phyloP scores from a whole-genome alignment of 495 filamentous ascomycete genomes.

The Hypoxylon fuscum region DNA sequence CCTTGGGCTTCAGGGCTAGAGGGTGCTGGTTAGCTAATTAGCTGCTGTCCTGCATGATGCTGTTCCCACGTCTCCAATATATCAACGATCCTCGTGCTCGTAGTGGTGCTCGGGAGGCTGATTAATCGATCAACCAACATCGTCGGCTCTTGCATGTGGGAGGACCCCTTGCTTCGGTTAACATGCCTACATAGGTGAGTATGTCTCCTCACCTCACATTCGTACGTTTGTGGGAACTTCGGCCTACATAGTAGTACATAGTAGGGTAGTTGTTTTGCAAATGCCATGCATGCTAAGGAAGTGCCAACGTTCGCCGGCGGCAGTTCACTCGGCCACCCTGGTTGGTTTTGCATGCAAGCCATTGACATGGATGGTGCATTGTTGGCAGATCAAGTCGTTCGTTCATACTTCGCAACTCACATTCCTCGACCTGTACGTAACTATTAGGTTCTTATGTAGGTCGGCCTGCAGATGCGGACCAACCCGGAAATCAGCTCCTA shows the following conservation, averaged over 20 bases:
- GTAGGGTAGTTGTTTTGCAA: no score
- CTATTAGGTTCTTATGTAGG: no score
- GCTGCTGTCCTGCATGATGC: not conserved
- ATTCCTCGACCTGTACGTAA: conserved; percentile 11
- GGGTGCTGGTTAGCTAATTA: not conserved
- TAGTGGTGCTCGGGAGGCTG: not conserved
- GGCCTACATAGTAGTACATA: no score
- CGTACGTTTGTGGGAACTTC: no score
- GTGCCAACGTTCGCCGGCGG: not conserved
- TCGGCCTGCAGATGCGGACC: no score
- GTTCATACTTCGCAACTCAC: not conserved
- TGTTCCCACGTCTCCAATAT: not conserved
- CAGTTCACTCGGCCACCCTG: not conserved
- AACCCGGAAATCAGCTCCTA: conserved; percentile 11
- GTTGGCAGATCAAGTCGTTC: not conserved
- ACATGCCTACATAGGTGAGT: no score
- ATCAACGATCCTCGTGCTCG: no score
- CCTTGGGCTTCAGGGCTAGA: no score
- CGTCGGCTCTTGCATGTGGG: not conserved
- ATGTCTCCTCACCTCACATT: no score
- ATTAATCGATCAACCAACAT: not conserved
- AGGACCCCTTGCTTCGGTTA: no score
- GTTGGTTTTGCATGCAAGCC: not conserved
- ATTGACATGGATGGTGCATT: not conserved
- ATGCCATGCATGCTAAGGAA: not conserved